A percentile compares a stretch with the other conserved stretches of the same genome.
phyloP scores from a whole-genome alignment of 306 rosid genomes.

The Sicyos edulis region DNA sequence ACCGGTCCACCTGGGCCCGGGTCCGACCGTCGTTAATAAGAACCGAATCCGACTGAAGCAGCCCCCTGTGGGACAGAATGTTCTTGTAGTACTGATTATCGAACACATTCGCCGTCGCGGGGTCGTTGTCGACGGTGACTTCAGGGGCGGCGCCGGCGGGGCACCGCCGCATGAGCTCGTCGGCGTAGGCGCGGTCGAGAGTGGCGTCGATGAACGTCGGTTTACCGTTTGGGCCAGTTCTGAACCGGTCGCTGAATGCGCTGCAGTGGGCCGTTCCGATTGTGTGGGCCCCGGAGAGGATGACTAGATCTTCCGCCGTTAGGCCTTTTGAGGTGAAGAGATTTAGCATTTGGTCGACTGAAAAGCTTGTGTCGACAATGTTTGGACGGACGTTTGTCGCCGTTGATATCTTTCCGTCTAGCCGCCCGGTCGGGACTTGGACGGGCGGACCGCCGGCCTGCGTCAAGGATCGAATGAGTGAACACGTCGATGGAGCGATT shows the following conservation, averaged over 20 bases:
- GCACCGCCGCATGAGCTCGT: constrained; percentile 48
- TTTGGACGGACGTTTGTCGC: constrained; percentile 82
- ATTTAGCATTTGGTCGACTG: constrained; percentile 61
- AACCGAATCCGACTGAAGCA: constrained; percentile 75
- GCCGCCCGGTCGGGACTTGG: constrained; percentile 67
- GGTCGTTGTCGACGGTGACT: constrained; percentile 55
- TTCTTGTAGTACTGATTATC: constrained; percentile 69
- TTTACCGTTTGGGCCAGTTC: constrained; percentile 45
- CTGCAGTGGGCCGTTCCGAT: constrained; percentile 71
- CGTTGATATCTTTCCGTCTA: constrained; percentile 67
- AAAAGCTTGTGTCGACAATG: constrained; percentile 75
- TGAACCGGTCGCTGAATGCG: constrained; percentile 62
- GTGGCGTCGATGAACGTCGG: constrained; percentile 46
- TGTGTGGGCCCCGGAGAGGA: constrained; percentile 89
- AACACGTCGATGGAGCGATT: background rate
- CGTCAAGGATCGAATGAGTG: constrained; percentile 13
- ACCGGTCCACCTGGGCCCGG: constrained; percentile 35
- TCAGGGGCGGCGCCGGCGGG: constrained; percentile 34
- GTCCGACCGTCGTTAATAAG: constrained; percentile 42
- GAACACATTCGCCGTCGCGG: constrained; percentile 52
- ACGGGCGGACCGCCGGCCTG: constrained; percentile 76
- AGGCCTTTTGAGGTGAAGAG: constrained; percentile 70
- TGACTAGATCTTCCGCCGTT: constrained; percentile 68
- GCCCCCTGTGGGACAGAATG: constrained; percentile 48
- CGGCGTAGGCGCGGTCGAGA: constrained; percentile 57